A percentile compares a stretch with the other conserved stretches of the same genome.
phyloP scores from a whole-genome alignment of 1,284 basidiomycete genomes.

The Uromyces viciae-fabae region DNA sequence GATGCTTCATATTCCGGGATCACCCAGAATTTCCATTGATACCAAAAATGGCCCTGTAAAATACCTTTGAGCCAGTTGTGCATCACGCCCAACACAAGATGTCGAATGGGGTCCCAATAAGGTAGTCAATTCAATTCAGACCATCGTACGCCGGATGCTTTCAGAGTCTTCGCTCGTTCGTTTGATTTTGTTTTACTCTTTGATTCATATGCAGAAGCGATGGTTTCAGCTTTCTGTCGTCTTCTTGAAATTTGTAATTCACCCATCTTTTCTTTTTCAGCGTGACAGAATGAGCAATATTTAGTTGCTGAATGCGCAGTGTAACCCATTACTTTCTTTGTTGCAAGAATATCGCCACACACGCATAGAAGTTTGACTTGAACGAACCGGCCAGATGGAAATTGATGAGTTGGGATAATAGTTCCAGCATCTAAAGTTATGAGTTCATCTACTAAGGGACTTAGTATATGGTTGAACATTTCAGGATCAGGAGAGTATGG shows the following conservation, averaged over 20 bases:
- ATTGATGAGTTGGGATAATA: conserved; percentile 9
- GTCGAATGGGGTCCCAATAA: conserved; percentile 22
- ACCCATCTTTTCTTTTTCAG: not conserved
- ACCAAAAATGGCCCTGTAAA: conserved; percentile 17
- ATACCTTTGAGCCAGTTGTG: conserved; percentile 39
- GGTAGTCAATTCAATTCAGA: conserved; percentile 30
- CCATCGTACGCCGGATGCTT: conserved; percentile 16
- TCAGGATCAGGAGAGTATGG: not conserved
- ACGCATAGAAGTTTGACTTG: not conserved
- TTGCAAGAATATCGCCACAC: not conserved
- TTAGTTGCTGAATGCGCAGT: conserved; percentile 24
- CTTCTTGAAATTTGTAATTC: not conserved
- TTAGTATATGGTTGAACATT: not conserved
- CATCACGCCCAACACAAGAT: conserved; percentile 35
- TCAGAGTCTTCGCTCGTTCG: conserved; percentile 7
- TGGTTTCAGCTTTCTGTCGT: not conserved
- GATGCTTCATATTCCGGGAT: not conserved
- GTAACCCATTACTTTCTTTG: conserved; percentile 5
- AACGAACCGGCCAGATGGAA: not conserved
- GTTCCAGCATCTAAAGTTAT: not conserved
- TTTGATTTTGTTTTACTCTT: not conserved
- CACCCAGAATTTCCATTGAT: conserved; percentile 5
- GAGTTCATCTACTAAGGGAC: not conserved
- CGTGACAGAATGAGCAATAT: conserved; percentile 27
- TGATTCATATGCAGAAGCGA: not conserved